Percentiles rank a stretch among this genome's conserved stretches.
Conservation (phyloP, 139 green algal species). For the Haematococcus lacustris region DNA sequence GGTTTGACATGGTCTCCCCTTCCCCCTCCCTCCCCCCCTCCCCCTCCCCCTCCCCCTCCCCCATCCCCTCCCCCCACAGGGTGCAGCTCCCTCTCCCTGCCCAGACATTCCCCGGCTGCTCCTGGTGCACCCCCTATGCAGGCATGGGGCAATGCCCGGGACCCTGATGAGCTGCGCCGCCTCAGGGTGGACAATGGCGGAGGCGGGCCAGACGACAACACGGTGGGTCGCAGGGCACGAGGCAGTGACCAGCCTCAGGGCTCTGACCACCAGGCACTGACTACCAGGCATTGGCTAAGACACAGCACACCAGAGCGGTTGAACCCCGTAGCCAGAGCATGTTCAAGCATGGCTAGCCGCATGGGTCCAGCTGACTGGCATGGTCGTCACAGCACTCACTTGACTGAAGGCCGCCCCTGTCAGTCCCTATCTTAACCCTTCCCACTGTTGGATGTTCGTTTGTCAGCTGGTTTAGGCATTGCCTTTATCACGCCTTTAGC, state of each 20-base stretch:
- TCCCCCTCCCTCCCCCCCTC: neutral
- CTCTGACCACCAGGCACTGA: no score
- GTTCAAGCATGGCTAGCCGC: no score
- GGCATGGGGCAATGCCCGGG: conserved; percentile 6
- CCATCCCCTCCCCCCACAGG: neutral
- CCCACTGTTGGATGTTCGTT: neutral
- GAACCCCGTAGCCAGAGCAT: no score
- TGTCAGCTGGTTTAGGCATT: neutral
- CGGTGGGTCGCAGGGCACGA: no score
- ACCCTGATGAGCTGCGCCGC: conserved; percentile 1
- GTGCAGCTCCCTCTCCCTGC: neutral
- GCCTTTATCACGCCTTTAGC: neutral
- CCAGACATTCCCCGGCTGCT: neutral
- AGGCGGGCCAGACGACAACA: neutral
- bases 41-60: neutral
- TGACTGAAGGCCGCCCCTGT: neutral
- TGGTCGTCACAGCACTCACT: neutral
- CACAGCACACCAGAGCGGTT: no score
- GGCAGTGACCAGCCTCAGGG: no score
- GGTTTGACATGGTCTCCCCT: neutral
- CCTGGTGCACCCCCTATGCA: neutral
- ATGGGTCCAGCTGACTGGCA: neutral
- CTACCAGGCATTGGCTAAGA: no score
- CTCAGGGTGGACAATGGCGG: neutral
- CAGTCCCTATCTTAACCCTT: neutral